These are phyloP conservation scores for Tarenaya hassleriana DNA, from an alignment of 345 rosid genomes.

Conservation along the genomic window DNA sequence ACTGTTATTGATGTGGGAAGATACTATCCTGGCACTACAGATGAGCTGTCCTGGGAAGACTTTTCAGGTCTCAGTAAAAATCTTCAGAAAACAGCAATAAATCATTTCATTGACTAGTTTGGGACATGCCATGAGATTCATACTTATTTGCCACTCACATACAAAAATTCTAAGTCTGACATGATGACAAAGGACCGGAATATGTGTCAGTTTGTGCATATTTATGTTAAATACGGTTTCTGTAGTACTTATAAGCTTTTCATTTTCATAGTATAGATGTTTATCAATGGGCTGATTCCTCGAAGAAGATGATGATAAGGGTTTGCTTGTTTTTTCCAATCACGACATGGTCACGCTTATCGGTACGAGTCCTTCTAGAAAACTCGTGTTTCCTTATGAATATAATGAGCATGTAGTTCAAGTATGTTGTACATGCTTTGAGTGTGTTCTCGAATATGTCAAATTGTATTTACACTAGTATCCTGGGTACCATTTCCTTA, in stretches of 20 bases:
- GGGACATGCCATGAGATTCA: conserved; percentile 2
- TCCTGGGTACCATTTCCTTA: neutral
- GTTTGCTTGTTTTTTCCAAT: conserved; percentile 86
- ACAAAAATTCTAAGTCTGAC: conserved; percentile 1
- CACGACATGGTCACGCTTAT: conserved; percentile 60
- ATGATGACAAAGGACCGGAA: neutral
- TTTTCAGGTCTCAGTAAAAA: conserved; percentile 50
- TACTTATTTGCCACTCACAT: conserved; percentile 1
- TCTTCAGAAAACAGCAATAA: neutral
- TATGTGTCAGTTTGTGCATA: neutral
- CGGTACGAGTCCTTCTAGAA: conserved; percentile 38
- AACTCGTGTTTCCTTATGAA: neutral
- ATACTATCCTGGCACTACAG: conserved; percentile 64
- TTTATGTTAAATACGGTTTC: neutral
- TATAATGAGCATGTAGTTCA: neutral
- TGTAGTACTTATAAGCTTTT: neutral
- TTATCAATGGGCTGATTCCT: conserved; percentile 77
- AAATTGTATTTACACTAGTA: neutral
- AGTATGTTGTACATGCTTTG: neutral
- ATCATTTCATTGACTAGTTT: neutral
- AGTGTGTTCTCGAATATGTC: neutral
- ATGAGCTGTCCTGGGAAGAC: conserved; percentile 72
- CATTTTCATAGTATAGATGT: conserved; percentile 47
- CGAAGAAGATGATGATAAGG: conserved; percentile 67
- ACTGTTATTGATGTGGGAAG: conserved; percentile 83